A percentile compares a stretch with the other conserved stretches of the same genome.
phyloP scores from a whole-genome alignment of 148 eudicot species.

The Selenicereus undatus region DNA sequence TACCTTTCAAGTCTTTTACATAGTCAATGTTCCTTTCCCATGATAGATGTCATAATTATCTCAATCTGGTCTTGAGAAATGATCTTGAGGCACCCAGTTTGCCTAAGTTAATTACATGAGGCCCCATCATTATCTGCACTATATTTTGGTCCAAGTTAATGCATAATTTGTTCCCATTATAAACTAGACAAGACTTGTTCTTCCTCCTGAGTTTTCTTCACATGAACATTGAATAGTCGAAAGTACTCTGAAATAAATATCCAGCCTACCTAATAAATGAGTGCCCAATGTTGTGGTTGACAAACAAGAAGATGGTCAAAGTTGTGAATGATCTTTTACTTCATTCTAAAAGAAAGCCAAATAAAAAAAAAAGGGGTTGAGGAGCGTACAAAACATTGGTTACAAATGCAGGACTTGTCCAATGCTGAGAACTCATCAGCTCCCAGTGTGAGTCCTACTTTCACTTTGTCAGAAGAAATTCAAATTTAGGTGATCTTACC shows the following conservation, averaged over 20 bases:
- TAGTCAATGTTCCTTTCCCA: slow-evolving; percentile 1
- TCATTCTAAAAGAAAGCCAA: neutral
- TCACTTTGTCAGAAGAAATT: no score
- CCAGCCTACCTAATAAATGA: neutral
- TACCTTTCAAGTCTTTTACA: slow-evolving; percentile 7
- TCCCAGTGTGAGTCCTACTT: no score
- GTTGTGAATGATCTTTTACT: neutral
- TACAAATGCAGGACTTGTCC: no score
- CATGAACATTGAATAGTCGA: neutral
- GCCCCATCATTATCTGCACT: neutral
- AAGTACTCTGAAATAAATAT: neutral
- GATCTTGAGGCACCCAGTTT: neutral
- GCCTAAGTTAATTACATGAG: neutral
- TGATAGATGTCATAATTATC: slow-evolving; percentile 17
- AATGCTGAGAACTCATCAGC: no score
- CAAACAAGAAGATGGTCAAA: neutral
- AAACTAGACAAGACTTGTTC: slow-evolving; percentile 11
- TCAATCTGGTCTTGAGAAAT: slow-evolving; percentile 4
- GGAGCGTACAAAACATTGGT: neutral
- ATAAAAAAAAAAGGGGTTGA: neutral
- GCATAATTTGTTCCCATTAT: slow-evolving; percentile 9
- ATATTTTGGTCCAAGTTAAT: neutral
- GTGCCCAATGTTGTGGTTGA: neutral
- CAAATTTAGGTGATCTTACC: no score
- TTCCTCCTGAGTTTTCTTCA: neutral